Percentiles rank a stretch among this genome's conserved stretches.
Conservation (phyloP, 2,329 filamentous ascomycete genomes). For the Xylaria arbuscula region DNA sequence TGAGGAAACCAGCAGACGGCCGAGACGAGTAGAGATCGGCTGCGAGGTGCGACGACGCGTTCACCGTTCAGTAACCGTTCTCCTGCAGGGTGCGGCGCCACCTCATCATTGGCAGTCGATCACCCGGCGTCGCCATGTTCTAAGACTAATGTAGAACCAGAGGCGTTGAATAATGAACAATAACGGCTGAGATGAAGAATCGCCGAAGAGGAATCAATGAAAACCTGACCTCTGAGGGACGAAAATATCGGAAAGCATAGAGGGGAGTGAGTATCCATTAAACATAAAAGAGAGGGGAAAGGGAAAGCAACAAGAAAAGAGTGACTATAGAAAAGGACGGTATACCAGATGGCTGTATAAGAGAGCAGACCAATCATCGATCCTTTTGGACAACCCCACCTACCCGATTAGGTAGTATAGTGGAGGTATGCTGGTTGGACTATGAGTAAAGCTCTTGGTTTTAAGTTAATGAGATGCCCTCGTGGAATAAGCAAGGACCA, state of each 20-base stretch:
- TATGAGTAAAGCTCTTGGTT: no score
- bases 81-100: slow-evolving; percentile 31
- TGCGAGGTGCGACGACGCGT: background rate
- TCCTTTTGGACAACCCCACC: slow-evolving; percentile 25
- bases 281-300: slow-evolving; percentile 17
- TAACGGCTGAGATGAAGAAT: slow-evolving; percentile 4
- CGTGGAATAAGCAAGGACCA: slow-evolving; percentile 22
- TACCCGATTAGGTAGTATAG: slow-evolving; percentile 31
- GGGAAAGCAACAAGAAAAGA: background rate
- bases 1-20: slow-evolving; percentile 1
- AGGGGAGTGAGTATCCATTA: background rate
- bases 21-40: background rate
- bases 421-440: no score
- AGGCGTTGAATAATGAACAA: background rate
- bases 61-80: slow-evolving; percentile 11
- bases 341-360: background rate
- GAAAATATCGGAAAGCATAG: background rate
- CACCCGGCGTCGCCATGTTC: background rate
- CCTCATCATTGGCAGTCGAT: slow-evolving; percentile 27
- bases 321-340: background rate
- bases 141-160: background rate
- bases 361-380: slow-evolving; percentile 24
- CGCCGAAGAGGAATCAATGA: background rate
- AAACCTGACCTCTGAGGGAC: no score
- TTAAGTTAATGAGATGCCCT: slow-evolving; percentile 1